Evolutionary conservation across 2,329 filamentous ascomycete genomes (phyloP), one percentile per base, ranked within the genome.

Genomic region (Cryphonectria carpinicola): DNA sequence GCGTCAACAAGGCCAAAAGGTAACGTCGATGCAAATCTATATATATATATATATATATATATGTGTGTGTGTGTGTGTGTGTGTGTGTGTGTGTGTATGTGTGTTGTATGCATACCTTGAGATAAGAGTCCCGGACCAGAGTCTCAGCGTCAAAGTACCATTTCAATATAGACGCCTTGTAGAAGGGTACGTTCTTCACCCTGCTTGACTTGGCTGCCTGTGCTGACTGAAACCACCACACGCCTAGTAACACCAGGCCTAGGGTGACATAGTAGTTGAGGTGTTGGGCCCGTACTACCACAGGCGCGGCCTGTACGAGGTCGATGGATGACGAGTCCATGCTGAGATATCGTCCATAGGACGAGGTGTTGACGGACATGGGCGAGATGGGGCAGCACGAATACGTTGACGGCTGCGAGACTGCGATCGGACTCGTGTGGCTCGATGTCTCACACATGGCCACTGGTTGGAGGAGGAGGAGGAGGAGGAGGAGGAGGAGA

Each of bases 91-190:
- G 32, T 32, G 32, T 32, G 32, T 32, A 3, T 32, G 32, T 32
- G 32, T 32, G 3, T 32, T 32, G 32, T 17, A 43, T 62, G 13
- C 10, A n/a, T 66, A 85, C 84, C 80, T 85, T 84, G 73, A 76
- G 77, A 71, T 87, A 87, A 74, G 85, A 87, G 61, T 86, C 83
- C 67, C 80, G 81, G 22, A 86, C 80, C 46, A 85, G 76, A 1
- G 75, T 77, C 75, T 87, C 85, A 37, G 85, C 85, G 70, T 81
- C 81, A 67, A 86, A 85, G 74, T 86, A 84, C 85, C 85, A 86
- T 76, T 82, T 85, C 66, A 80, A 78, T 74, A 83, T 83, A 8
- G 83, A 80, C 0, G 84, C 84, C 72, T 84, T 82, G 76, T 85
- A 87, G 65, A 84, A 83, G 0, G 85, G 85, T 4, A 81, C 78